A percentile compares a stretch with the other conserved stretches of the same genome.
Evolutionary conservation across 495 filamentous ascomycete genomes (phyloP).

Genomic region (Penicillium cataractarum): DNA sequence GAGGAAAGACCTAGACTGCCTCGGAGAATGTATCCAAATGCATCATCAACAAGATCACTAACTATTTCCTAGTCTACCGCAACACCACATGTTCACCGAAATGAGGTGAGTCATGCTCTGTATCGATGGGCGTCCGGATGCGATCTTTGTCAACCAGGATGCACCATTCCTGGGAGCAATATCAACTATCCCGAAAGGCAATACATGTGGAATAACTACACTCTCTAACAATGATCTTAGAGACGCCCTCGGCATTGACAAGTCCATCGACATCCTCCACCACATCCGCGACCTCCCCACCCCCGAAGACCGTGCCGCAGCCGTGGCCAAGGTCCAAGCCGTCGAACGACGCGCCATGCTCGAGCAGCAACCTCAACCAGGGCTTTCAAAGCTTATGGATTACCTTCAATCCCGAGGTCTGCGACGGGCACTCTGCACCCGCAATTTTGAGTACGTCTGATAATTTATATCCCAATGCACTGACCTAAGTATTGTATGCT

Average conservation of each 20-base stretch:
- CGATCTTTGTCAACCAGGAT: no score
- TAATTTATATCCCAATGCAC: neutral
- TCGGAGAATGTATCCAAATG: constrained; percentile 9
- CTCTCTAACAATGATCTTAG: constrained; percentile 33
- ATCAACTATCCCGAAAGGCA: neutral
- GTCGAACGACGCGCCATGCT: constrained; percentile 83
- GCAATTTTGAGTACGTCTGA: constrained; percentile 78
- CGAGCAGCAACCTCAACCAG: constrained; percentile 76
- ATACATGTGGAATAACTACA: neutral
- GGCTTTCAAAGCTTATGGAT: constrained; percentile 72
- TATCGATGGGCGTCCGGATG: neutral
- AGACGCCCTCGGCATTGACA: constrained; percentile 65
- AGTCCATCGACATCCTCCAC: constrained; percentile 78
- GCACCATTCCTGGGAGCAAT: neutral
- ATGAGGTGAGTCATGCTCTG: constrained; percentile 64
- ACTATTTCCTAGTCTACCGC: constrained; percentile 65
- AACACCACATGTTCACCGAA: constrained; percentile 90
- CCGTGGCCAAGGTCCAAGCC: constrained; percentile 70
- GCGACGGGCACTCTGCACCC: constrained; percentile 84
- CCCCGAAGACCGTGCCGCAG: constrained; percentile 57
- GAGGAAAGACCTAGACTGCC: neutral
- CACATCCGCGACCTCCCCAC: constrained; percentile 77
- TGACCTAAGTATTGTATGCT: neutral
- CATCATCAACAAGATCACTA: neutral
- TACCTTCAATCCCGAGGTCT: constrained; percentile 71